Percentiles rank a stretch among this genome's conserved stretches.
Evolutionary conservation across 257 asterid genomes (phyloP).

Genomic region (Nyctanthes arbortristis): DNA sequence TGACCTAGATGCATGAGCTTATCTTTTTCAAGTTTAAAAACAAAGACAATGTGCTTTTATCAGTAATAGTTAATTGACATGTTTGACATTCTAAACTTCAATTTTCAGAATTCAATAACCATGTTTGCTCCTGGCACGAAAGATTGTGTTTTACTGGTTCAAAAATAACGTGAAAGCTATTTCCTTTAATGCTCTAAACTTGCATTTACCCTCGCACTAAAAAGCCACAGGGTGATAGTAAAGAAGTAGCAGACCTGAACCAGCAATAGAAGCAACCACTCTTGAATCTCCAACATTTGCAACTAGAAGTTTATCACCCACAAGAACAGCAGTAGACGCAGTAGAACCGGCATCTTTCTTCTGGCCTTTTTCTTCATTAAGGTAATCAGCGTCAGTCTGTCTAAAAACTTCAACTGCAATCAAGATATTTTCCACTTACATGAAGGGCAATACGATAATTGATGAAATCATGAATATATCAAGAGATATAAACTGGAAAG

Average conservation of each 20-base stretch:
- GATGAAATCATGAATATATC: background rate
- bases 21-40: background rate
- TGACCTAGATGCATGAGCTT: background rate
- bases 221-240: too few species aligned
- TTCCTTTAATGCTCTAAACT: too few species aligned
- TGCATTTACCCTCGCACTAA: too few species aligned
- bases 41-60: background rate
- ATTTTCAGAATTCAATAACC: background rate
- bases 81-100: background rate
- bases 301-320: conserved; percentile 60
- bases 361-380: conserved; percentile 62
- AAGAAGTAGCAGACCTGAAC: conserved; percentile 56
- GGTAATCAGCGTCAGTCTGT: conserved; percentile 70
- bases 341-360: conserved; percentile 86
- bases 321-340: conserved; percentile 74
- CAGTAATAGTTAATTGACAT: conserved; percentile 1
- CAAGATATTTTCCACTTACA: conserved; percentile 26
- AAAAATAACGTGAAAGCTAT: background rate
- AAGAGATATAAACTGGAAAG: background rate
- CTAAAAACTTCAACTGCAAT: conserved; percentile 67
- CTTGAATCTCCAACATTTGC: conserved; percentile 89
- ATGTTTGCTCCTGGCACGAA: background rate
- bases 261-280: conserved; percentile 77
- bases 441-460: background rate
- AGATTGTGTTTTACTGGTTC: background rate